Base-by-base conservation (phyloP, 129 eudicot species). In the Heracleum sosnowskyi region DNA sequence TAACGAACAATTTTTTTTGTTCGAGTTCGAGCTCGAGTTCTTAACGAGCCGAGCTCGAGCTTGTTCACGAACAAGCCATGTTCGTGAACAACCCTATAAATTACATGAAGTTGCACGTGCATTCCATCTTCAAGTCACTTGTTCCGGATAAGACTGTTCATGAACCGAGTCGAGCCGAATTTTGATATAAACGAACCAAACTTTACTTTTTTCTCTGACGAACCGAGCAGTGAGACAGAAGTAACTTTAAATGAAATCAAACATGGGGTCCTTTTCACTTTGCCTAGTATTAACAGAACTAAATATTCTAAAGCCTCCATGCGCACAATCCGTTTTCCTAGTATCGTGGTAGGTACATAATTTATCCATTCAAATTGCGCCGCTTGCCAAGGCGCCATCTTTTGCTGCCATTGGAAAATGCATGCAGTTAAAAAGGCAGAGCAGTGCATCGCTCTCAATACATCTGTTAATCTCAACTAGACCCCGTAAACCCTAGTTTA, bases 341-440 rank as follows among this genome's bases (percentile, higher is more conserved):
- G 47, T 24, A 40, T 71, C 15, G 42, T 36, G 49, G 76, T 71
- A 71, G 47, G 76, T 73, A 73, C 57, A 36, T 11, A 15, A 73
- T 26, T 31, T 73, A 73, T 74, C 77, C 83, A 39, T 74, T 80
- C 64, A 74, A 11, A 49, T 66, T 73, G 57, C 79, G 83, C 74
- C 79, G 74, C 78, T 40, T 40, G 62, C 74, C 35, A 51, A 45
- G 71, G 75, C 13, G 35, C 77, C 74, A 69, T 35, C 74, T 37
- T 37, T 69, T 69, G n/a, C 74, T 36, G 45, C 46, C 75, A 28
- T 12, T n/a, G 2, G 33, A 40, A 72, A 39, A 20, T 40, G 53
- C 76, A 72, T 72, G 76, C 53, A 72, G 76, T 10, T 60, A n/a
- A 60, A n/a, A 57, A 60, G 7, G 29, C 47, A 62, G 72, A 62